phyloP scores from a whole-genome alignment of 2,329 filamentous ascomycete species.

The Macrophomina pseudophaseolina region DNA sequence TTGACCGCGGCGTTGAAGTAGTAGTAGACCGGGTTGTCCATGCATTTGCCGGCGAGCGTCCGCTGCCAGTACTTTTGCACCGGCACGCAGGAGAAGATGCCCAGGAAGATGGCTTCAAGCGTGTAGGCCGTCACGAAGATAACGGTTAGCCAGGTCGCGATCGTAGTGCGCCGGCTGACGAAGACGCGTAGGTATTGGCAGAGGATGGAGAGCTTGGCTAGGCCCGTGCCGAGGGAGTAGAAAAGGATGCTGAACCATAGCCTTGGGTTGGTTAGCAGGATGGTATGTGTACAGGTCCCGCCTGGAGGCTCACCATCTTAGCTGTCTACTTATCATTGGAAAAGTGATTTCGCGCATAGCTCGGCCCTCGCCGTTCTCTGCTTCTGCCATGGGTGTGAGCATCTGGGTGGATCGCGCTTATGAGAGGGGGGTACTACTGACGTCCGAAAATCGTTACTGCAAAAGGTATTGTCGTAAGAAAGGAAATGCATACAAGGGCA shows the following conservation, averaged over 20 bases:
- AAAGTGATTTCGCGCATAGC: not conserved
- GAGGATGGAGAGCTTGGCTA: slow-evolving; percentile 31
- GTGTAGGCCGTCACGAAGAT: slow-evolving; percentile 28
- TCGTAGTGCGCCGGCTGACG: slow-evolving; percentile 28
- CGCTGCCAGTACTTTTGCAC: slow-evolving; percentile 42
- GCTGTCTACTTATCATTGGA: not conserved
- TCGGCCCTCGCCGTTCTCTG: not conserved
- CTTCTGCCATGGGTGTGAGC: not conserved
- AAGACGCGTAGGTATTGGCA: slow-evolving; percentile 34
- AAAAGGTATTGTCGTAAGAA: not conserved
- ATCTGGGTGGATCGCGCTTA: not conserved
- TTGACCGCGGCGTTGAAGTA: slow-evolving; percentile 13
- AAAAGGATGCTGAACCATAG: not conserved
- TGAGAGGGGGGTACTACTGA: not conserved
- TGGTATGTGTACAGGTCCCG: not conserved
- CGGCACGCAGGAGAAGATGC: slow-evolving; percentile 42
- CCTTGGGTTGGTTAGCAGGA: not conserved
- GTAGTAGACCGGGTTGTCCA: slow-evolving; percentile 17
- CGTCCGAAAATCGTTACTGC: not conserved
- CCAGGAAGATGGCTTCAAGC: slow-evolving; percentile 36
- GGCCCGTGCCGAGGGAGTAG: slow-evolving; percentile 30
- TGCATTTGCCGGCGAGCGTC: slow-evolving; percentile 36
- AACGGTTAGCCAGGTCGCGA: slow-evolving; percentile 28
- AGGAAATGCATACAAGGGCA: not conserved
- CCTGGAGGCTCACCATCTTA: not conserved